Evolutionary conservation across 2,329 filamentous ascomycete species (phyloP).

Genomic region (Myriosclerotinia scirpicola): DNA sequence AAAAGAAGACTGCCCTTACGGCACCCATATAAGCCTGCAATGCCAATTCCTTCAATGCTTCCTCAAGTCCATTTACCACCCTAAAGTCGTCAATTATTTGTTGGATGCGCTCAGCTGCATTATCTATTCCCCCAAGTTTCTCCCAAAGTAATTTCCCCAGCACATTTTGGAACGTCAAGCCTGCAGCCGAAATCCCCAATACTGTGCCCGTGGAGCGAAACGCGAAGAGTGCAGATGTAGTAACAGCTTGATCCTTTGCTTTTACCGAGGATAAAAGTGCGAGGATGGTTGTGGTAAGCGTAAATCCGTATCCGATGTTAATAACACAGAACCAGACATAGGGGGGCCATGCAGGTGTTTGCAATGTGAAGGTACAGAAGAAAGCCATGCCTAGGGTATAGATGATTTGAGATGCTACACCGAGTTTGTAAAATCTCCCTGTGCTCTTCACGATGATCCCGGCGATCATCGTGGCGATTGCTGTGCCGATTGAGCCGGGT

Average conservation of each 20-base stretch:
- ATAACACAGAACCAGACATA: conserved; percentile 55
- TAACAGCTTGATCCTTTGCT: conserved; percentile 67
- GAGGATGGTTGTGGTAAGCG: conserved; percentile 68
- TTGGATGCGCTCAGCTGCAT: conserved; percentile 12
- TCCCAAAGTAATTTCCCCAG: conserved; percentile 20
- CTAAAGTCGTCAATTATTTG: conserved; percentile 9
- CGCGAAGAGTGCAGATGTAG: conserved; percentile 74
- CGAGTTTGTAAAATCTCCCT: conserved; percentile 69
- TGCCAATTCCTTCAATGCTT: not conserved
- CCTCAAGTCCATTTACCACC: not conserved
- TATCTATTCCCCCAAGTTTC: conserved; percentile 23
- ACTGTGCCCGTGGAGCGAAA: conserved; percentile 74
- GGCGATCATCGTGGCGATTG: conserved; percentile 58
- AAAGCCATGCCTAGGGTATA: conserved; percentile 52
- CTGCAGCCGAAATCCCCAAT: conserved; percentile 53
- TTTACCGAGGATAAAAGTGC: conserved; percentile 67
- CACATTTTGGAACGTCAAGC: conserved; percentile 27
- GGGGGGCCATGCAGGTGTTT: conserved; percentile 51
- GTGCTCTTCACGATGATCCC: conserved; percentile 68
- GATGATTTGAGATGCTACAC: conserved; percentile 47
- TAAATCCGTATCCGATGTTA: conserved; percentile 56
- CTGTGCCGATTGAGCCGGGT: conserved; percentile 61
- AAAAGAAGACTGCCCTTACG: conserved; percentile 19
- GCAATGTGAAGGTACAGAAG: conserved; percentile 53
- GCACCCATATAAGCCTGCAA: conserved; percentile 21